Percentiles rank a stretch among this genome's conserved stretches.
phyloP scores from a whole-genome alignment of 371 early-diverging fungal species.

The Syncephalastrum sp. region DNA sequence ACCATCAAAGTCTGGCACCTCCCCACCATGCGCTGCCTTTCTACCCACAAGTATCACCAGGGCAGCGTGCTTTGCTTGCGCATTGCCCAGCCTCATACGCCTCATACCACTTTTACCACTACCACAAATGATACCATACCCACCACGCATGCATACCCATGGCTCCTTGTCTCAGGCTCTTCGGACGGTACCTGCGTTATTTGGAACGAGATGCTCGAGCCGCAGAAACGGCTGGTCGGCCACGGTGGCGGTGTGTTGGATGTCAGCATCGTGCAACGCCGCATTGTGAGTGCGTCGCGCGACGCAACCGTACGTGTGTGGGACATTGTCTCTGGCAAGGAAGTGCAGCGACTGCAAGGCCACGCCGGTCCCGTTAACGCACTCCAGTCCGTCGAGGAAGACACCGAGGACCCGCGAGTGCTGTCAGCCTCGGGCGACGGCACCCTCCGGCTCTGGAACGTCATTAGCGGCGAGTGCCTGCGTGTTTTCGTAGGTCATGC shows the following conservation, averaged over 20 bases:
- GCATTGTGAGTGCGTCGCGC: constrained; percentile 86
- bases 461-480: constrained; percentile 62
- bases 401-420: constrained; percentile 51
- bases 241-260: constrained; percentile 83
- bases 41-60: constrained; percentile 68
- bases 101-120: no score
- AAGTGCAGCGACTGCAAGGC: constrained; percentile 69
- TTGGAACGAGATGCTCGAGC: constrained; percentile 63
- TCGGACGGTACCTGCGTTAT: constrained; percentile 87
- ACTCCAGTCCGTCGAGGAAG: constrained; percentile 51
- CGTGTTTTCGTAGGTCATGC: constrained; percentile 69
- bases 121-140: constrained; percentile 42
- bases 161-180: constrained; percentile 83
- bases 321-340: constrained; percentile 44
- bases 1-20: constrained; percentile 85
- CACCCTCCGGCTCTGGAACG: constrained; percentile 84
- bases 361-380: constrained; percentile 91
- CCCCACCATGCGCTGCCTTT: constrained; percentile 51
- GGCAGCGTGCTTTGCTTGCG: constrained; percentile 90
- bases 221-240: constrained; percentile 40
- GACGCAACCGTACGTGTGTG: constrained; percentile 50
- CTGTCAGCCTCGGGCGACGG: constrained; percentile 91
- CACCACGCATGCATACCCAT: constrained; percentile 34
- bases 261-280: constrained; percentile 65
- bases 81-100: constrained; percentile 18